phyloP scores from a whole-genome alignment of 208 protist species.

The Crithidia thermophila region DNA sequence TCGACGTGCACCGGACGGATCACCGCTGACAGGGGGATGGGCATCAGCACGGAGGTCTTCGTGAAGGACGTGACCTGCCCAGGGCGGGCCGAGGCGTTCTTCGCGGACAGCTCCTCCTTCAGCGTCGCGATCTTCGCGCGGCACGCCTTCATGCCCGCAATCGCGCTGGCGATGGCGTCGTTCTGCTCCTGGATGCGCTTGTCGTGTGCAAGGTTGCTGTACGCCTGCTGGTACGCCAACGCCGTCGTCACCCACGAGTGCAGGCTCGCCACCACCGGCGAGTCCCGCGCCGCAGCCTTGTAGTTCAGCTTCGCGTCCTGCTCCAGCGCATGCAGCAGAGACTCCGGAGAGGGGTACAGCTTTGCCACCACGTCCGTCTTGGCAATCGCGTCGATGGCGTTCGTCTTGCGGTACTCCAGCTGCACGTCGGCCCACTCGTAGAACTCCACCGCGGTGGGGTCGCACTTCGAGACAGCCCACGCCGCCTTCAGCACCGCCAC shows the following conservation, averaged over 20 bases:
- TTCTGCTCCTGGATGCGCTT: slow-evolving; percentile 69
- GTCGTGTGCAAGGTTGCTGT: slow-evolving; percentile 53
- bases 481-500: slow-evolving; percentile 64
- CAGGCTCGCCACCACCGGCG: slow-evolving; percentile 43
- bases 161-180: slow-evolving; percentile 51
- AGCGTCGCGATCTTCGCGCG: slow-evolving; percentile 67
- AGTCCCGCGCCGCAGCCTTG: slow-evolving; percentile 44
- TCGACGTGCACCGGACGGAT: slow-evolving; percentile 59
- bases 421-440: slow-evolving; percentile 69
- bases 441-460: slow-evolving; percentile 62
- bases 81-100: slow-evolving; percentile 17
- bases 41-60: slow-evolving; percentile 53
- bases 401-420: slow-evolving; percentile 51
- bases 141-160: slow-evolving; percentile 63
- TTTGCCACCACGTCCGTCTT: slow-evolving; percentile 52
- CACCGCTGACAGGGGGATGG: slow-evolving; percentile 52
- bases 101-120: slow-evolving; percentile 57
- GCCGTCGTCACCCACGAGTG: slow-evolving; percentile 63
- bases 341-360: slow-evolving; percentile 42
- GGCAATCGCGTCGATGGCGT: slow-evolving; percentile 37
- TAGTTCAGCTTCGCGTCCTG: slow-evolving; percentile 43
- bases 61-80: slow-evolving; percentile 65
- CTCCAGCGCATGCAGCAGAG: slow-evolving; percentile 30
- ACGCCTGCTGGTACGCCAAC: slow-evolving; percentile 68
- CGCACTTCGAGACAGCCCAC: slow-evolving; percentile 52